phyloP scores from a whole-genome alignment of 352 stramenopile genomes.

The Peronospora belbahrii region DNA sequence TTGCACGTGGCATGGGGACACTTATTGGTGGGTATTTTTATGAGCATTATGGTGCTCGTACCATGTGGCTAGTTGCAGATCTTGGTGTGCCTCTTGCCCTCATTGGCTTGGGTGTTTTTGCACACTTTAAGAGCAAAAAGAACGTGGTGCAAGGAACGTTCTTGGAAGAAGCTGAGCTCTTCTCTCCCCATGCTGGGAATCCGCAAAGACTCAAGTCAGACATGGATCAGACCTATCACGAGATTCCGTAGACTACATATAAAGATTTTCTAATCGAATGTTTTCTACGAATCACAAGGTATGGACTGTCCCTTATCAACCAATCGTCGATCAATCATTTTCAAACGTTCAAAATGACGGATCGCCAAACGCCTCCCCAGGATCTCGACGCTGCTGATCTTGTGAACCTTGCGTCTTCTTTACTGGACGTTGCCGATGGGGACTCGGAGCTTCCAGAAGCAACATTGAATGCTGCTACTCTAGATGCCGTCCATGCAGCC shows the following conservation, averaged over 20 bases:
- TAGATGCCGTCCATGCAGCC: constrained; percentile 33
- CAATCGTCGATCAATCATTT: neutral
- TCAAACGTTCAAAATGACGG: constrained; percentile 5
- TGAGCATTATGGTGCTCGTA: constrained; percentile 49
- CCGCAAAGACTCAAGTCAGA: constrained; percentile 33
- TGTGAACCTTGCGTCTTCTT: constrained; percentile 27
- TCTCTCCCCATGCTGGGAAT: constrained; percentile 49
- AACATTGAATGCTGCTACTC: constrained; percentile 24
- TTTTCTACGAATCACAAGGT: no score
- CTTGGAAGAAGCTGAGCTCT: constrained; percentile 54
- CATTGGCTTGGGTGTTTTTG: constrained; percentile 44
- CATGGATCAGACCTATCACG: constrained; percentile 15
- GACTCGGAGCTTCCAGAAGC: constrained; percentile 19
- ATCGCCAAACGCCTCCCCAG: no score
- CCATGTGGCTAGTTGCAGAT: constrained; percentile 65
- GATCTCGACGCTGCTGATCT: constrained; percentile 38
- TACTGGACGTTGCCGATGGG: constrained; percentile 30
- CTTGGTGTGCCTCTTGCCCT: constrained; percentile 60
- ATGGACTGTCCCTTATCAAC: neutral
- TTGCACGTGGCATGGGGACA: constrained; percentile 55
- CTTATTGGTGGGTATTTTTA: constrained; percentile 74
- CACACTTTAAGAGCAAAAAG: constrained; percentile 44
- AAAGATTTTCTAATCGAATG: no score
- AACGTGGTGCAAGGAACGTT: constrained; percentile 27
- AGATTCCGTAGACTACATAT: neutral